Conservation (phyloP, 2,329 filamentous ascomycete species). For the Alternaria solani region DNA sequence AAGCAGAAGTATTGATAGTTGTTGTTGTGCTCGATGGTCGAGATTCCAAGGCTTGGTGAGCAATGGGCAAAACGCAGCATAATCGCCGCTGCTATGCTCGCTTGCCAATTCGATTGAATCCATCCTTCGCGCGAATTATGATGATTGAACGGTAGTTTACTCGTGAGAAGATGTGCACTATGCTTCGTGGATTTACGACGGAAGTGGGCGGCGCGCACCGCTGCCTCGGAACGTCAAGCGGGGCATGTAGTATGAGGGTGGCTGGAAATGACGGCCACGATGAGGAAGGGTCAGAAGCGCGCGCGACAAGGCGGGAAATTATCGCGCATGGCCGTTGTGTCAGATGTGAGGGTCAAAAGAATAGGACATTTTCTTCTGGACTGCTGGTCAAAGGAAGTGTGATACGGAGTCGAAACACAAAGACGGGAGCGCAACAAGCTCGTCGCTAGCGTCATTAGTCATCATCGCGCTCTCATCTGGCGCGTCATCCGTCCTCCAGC, state of each 20-base stretch:
- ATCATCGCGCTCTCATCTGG: not conserved
- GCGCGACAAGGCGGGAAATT: fast-evolving
- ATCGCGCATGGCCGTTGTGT: too few relatives aligned
- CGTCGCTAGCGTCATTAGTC: not conserved
- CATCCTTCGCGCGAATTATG: too few relatives aligned
- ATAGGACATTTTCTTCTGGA: not conserved
- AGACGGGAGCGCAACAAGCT: not conserved
- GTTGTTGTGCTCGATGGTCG: not conserved
- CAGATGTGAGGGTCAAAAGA: too few relatives aligned
- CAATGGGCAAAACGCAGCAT: not conserved
- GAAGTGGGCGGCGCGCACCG: too few relatives aligned
- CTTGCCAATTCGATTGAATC: too few relatives aligned
- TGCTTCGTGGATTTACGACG: too few relatives aligned
- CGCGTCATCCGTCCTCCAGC: not conserved
- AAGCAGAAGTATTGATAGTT: not conserved
- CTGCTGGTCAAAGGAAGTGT: not conserved
- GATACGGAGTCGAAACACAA: not conserved
- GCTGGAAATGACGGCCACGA: too few relatives aligned
- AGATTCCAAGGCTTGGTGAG: not conserved
- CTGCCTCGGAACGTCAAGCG: too few relatives aligned
- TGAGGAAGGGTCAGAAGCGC: fast-evolving
- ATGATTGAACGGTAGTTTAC: too few relatives aligned
- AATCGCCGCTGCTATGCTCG: not conserved
- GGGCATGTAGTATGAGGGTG: too few relatives aligned
- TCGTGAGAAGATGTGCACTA: too few relatives aligned